Percentiles rank a stretch among this genome's conserved stretches.
Conservation (phyloP, 2,329 filamentous ascomycete species). For the Sphaerulina musiva region DNA sequence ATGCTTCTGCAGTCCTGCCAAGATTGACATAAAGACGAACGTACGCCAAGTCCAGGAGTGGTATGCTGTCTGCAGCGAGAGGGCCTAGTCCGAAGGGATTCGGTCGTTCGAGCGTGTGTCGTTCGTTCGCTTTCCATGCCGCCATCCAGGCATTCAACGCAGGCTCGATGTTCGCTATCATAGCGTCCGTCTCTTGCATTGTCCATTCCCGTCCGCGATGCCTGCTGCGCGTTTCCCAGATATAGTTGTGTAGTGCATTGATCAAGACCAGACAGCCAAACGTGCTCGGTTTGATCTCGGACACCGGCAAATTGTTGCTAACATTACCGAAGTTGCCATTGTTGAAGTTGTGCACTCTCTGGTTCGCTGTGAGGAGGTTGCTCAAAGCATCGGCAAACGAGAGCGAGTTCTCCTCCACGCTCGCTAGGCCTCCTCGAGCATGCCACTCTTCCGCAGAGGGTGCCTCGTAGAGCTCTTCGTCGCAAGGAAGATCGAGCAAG, state of each 20-base stretch:
- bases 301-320: slow-evolving; percentile 17
- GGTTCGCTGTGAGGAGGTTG: slow-evolving; percentile 71
- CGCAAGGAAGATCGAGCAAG: slow-evolving; percentile 78
- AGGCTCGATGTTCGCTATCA: slow-evolving; percentile 92
- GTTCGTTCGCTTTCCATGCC: slow-evolving; percentile 80
- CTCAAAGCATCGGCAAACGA: slow-evolving; percentile 79
- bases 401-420: slow-evolving; percentile 62
- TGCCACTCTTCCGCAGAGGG: slow-evolving; percentile 78
- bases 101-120: slow-evolving; percentile 75
- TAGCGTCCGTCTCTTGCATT: slow-evolving; percentile 83
- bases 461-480: slow-evolving; percentile 83
- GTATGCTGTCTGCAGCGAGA: slow-evolving; percentile 83
- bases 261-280: slow-evolving; percentile 90
- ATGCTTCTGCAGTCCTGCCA: slow-evolving; percentile 83
- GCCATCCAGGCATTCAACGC: slow-evolving; percentile 90
- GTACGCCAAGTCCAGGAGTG: slow-evolving; percentile 83
- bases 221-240: slow-evolving; percentile 91
- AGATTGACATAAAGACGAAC: slow-evolving; percentile 89
- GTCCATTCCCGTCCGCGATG: slow-evolving; percentile 88
- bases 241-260: slow-evolving; percentile 93
- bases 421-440: slow-evolving; percentile 64
- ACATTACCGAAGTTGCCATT: slow-evolving; percentile 17
- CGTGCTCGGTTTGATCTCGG: slow-evolving; percentile 70
- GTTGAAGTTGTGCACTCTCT: slow-evolving; percentile 39
- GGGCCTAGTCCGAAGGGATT: slow-evolving; percentile 78